Conservation (phyloP, 2,329 filamentous ascomycete genomes). For the Rhynchosporium agropyri region DNA sequence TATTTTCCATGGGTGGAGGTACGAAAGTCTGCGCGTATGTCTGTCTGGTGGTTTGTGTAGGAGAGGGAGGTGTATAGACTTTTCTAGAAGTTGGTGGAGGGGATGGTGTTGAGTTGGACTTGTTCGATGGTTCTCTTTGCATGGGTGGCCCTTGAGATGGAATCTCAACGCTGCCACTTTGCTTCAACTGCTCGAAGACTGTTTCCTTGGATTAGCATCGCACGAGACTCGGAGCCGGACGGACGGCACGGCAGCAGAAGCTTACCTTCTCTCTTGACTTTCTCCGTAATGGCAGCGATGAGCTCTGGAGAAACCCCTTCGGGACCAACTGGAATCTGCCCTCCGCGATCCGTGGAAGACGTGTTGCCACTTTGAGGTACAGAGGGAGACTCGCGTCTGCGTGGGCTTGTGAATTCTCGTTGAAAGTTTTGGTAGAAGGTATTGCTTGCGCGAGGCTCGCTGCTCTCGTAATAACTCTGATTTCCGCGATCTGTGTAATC, state of each 20-base stretch:
- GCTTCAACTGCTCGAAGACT: constrained; percentile 44
- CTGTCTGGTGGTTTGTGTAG: constrained; percentile 40
- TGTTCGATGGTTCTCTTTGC: constrained; percentile 47
- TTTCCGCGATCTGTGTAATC: constrained; percentile 27
- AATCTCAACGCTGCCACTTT: constrained; percentile 39
- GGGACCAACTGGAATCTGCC: constrained; percentile 19
- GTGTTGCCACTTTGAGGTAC: constrained; percentile 28
- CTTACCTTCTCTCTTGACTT: constrained; percentile 57
- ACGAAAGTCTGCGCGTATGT: constrained; percentile 37
- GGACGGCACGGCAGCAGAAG: constrained; percentile 40
- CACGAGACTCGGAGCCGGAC: constrained; percentile 31
- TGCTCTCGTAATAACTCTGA: constrained; percentile 24
- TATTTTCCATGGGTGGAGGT: constrained; percentile 36
- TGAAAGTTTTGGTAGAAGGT: constrained; percentile 18
- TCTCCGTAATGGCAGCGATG: constrained; percentile 61
- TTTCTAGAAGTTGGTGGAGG: constrained; percentile 46
- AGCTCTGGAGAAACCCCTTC: constrained; percentile 60
- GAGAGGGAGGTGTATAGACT: constrained; percentile 59
- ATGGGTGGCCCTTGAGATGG: constrained; percentile 36
- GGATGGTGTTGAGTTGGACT: constrained; percentile 50
- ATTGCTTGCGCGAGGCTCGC: constrained; percentile 35
- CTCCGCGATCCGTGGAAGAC: constrained; percentile 27
- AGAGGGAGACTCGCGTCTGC: constrained; percentile 31
- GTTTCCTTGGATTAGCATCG: constrained; percentile 25
- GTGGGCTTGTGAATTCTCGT: constrained; percentile 28